A percentile compares a stretch with the other conserved stretches of the same genome.
Evolutionary conservation across 1,284 basidiomycete species (phyloP).

Genomic region (Meripilus lineatus): DNA sequence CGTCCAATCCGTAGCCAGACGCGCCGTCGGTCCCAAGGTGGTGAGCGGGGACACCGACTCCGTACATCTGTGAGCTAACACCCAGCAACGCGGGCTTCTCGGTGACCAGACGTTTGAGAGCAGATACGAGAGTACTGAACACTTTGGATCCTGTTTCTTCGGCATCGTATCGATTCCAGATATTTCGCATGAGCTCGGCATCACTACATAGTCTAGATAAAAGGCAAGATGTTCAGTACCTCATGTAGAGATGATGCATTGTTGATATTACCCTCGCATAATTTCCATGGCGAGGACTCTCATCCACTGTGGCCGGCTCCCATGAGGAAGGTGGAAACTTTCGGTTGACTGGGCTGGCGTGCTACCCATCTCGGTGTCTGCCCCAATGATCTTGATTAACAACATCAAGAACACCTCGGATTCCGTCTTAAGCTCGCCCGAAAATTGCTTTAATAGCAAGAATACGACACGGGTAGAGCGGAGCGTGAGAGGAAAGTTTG

Average conservation of each 20-base stretch:
- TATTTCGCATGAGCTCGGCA: conserved; percentile 70
- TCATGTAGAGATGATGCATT: conserved; percentile 12
- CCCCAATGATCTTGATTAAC: conserved; percentile 73
- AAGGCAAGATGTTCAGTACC: conserved; percentile 2
- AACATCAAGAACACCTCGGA: conserved; percentile 82
- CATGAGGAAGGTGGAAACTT: conserved; percentile 22
- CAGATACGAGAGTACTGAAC: conserved; percentile 76
- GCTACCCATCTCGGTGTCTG: conserved; percentile 46
- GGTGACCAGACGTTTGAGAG: conserved; percentile 79
- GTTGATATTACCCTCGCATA: conserved; percentile 79
- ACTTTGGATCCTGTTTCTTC: conserved; percentile 60
- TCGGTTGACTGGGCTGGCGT: conserved; percentile 27
- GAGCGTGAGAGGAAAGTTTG: conserved; percentile 83
- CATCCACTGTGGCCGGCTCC: conserved; percentile 72
- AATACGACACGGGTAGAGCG: conserved; percentile 92
- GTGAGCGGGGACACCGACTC: conserved; percentile 55
- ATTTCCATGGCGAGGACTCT: conserved; percentile 90
- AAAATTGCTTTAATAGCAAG: conserved; percentile 90
- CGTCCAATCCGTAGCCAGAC: conserved; percentile 44
- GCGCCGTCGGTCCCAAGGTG: conserved; percentile 28
- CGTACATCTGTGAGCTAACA: conserved; percentile 73
- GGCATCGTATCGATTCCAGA: conserved; percentile 82
- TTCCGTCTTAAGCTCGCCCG: conserved; percentile 73
- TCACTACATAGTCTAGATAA: conserved; percentile 71
- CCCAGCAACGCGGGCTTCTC: conserved; percentile 86